These are phyloP conservation scores for Scleroderma citrinum DNA, from an alignment of 768 basidiomycete species.

Conservation along the genomic window DNA sequence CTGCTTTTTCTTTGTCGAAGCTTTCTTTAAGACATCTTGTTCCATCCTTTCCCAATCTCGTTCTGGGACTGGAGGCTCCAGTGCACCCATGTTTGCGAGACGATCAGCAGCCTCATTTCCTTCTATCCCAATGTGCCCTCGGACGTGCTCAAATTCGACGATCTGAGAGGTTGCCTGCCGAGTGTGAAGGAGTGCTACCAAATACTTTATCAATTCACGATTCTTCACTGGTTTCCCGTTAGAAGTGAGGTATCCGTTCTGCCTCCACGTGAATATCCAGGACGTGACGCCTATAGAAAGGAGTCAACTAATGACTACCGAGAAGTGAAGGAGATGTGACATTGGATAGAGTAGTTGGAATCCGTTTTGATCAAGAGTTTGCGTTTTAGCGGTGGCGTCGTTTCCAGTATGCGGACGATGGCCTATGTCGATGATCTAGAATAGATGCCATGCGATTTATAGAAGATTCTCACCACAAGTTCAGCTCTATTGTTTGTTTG, in stretches of 20 bases:
- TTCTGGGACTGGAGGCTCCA: slow-evolving; percentile 37
- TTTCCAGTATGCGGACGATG: slow-evolving; percentile 76
- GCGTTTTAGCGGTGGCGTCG: slow-evolving; percentile 46
- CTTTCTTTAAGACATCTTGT: slow-evolving; percentile 3
- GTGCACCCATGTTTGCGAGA: slow-evolving; percentile 57
- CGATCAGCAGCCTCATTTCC: slow-evolving; percentile 89
- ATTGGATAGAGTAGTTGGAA: slow-evolving; percentile 77
- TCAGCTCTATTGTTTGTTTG: slow-evolving; percentile 91
- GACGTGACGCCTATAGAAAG: slow-evolving; percentile 51
- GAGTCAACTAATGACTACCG: slow-evolving; percentile 3
- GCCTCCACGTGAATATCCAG: slow-evolving; percentile 68
- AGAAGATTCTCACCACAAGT: slow-evolving; percentile 54
- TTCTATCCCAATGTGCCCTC: slow-evolving; percentile 67
- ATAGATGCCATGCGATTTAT: not conserved
- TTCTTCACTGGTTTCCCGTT: slow-evolving; percentile 66
- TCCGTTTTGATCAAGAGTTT: slow-evolving; percentile 78
- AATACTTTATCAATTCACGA: slow-evolving; percentile 59
- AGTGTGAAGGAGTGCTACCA: slow-evolving; percentile 53
- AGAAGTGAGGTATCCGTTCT: slow-evolving; percentile 44
- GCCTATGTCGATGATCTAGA: slow-evolving; percentile 46
- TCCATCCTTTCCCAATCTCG: slow-evolving; percentile 49
- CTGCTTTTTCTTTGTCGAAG: not conserved
- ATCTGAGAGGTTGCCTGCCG: slow-evolving; percentile 47
- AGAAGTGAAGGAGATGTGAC: slow-evolving; percentile 35
- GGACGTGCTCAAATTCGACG: slow-evolving; percentile 65